These are phyloP conservation scores for Erodium maritimum DNA, from an alignment of 345 rosid species.

Conservation along the genomic window DNA sequence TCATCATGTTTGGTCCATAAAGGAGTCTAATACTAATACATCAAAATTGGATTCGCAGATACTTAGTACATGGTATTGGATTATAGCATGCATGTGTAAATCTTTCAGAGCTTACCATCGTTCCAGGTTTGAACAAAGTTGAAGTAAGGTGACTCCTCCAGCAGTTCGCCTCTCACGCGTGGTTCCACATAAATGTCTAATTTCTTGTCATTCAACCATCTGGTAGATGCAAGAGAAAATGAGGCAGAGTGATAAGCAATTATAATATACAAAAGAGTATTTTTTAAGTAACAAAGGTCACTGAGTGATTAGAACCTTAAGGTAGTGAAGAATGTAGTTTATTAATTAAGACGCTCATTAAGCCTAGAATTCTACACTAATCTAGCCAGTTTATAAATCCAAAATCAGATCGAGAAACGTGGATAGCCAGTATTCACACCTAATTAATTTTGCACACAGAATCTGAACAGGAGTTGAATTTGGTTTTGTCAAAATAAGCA, in stretches of 20 bases:
- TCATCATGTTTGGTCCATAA: background rate
- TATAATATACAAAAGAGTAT: too few relatives aligned
- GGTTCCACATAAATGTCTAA: slow-evolving; percentile 82
- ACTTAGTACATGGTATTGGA: background rate
- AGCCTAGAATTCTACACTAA: background rate
- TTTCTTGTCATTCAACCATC: slow-evolving; percentile 79
- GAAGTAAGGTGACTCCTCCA: slow-evolving; percentile 72
- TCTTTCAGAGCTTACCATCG: slow-evolving; percentile 45
- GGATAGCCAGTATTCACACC: slow-evolving; percentile 27
- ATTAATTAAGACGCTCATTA: background rate
- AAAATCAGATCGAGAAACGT: too few relatives aligned
- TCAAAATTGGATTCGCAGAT: background rate
- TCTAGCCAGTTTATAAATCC: background rate
- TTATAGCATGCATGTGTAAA: background rate
- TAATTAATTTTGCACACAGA: slow-evolving; percentile 75
- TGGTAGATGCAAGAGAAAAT: slow-evolving; percentile 21
- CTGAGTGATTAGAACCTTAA: background rate
- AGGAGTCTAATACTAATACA: background rate
- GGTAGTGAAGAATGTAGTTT: background rate
- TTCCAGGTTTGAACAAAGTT: slow-evolving; percentile 78
- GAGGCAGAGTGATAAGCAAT: background rate
- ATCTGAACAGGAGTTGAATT: slow-evolving; percentile 67
- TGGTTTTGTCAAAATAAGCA: slow-evolving; percentile 85
- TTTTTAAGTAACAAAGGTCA: background rate
- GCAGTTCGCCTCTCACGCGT: slow-evolving; percentile 61